Percentiles rank a stretch among this genome's conserved stretches.
Evolutionary conservation across 371 early-diverging fungal genomes (phyloP).

Genomic region (Mucor lusitanicus): DNA sequence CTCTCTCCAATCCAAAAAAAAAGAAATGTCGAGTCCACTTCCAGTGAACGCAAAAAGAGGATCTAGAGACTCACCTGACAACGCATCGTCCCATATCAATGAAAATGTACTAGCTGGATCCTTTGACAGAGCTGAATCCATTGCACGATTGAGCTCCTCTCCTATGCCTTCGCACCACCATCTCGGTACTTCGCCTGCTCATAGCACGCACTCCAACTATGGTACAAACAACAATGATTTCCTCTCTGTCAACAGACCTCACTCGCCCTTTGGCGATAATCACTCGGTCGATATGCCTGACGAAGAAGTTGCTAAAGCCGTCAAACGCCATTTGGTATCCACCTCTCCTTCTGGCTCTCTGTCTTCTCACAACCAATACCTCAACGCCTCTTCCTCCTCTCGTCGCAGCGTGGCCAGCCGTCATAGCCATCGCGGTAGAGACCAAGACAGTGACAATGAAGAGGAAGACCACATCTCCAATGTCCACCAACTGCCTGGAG

Average conservation of each 20-base stretch:
- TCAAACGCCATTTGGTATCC: conserved; percentile 45
- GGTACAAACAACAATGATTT: conserved; percentile 21
- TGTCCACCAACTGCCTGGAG: conserved; percentile 50
- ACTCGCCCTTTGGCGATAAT: conserved; percentile 26
- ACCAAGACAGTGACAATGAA: conserved; percentile 8
- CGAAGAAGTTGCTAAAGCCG: conserved; percentile 45
- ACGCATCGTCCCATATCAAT: conserved; percentile 6
- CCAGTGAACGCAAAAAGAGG: conserved; percentile 31
- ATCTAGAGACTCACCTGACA: background rate
- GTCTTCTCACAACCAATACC: background rate
- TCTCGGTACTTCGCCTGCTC: conserved; percentile 37
- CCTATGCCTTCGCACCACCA: conserved; percentile 28
- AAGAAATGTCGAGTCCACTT: conserved; percentile 29
- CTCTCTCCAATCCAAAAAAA: conserved; percentile 3
- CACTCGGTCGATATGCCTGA: conserved; percentile 37
- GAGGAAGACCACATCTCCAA: conserved; percentile 17
- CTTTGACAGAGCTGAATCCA: conserved; percentile 27
- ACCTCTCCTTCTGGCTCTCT: conserved; percentile 29
- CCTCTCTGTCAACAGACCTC: conserved; percentile 11
- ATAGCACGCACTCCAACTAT: conserved; percentile 27
- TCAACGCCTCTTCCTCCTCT: conserved; percentile 7
- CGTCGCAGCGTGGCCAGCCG: conserved; percentile 7
- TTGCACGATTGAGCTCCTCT: conserved; percentile 28
- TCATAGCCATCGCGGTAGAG: conserved; percentile 2
- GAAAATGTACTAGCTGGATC: conserved; percentile 24